Evolutionary conservation across 2,329 filamentous ascomycete genomes (phyloP).

Genomic region (Xylariaceae sp.): DNA sequence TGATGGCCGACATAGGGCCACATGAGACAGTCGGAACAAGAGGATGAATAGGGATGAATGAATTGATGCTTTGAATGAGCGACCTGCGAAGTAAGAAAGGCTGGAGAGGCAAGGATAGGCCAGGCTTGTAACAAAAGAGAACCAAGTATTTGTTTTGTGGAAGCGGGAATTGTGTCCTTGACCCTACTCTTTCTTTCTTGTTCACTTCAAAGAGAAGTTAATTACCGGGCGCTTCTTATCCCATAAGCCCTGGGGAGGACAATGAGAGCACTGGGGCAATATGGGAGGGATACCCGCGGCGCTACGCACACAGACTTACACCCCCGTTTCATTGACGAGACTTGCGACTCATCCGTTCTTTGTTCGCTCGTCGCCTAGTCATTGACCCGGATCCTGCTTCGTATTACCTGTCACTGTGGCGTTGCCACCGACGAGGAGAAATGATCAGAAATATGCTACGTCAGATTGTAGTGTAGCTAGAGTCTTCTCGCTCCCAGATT

Average conservation of each 20-base stretch:
- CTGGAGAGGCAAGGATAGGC: constrained; percentile 1
- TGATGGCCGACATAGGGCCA: constrained; percentile 3
- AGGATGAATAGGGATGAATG: constrained; percentile 7
- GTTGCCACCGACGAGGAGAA: not conserved
- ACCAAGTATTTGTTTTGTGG: constrained; percentile 18
- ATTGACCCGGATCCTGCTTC: not conserved
- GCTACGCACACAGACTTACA: constrained; percentile 7
- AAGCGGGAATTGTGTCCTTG: constrained; percentile 13
- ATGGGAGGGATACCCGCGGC: constrained; percentile 4
- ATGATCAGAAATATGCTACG: constrained; percentile 1
- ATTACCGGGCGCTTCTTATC: not conserved
- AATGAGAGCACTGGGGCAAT: constrained; percentile 9
- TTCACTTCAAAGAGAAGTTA: constrained; percentile 13
- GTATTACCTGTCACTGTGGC: constrained; percentile 1
- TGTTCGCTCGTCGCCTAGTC: constrained; percentile 7
- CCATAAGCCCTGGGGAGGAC: constrained; percentile 7
- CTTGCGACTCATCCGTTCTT: constrained; percentile 7
- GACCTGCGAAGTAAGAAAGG: not conserved
- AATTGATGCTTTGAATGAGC: constrained; percentile 1
- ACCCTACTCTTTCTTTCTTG: constrained; percentile 12
- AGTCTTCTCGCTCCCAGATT: not conserved
- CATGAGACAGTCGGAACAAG: constrained; percentile 15
- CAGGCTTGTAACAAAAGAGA: constrained; percentile 4
- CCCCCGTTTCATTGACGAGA: constrained; percentile 5
- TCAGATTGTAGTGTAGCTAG: not conserved